Evolutionary conservation across 169 alveolate genomes (phyloP), one percentile per base, ranked within the genome.

Genomic region (Prorocentrum cordatum): DNA sequence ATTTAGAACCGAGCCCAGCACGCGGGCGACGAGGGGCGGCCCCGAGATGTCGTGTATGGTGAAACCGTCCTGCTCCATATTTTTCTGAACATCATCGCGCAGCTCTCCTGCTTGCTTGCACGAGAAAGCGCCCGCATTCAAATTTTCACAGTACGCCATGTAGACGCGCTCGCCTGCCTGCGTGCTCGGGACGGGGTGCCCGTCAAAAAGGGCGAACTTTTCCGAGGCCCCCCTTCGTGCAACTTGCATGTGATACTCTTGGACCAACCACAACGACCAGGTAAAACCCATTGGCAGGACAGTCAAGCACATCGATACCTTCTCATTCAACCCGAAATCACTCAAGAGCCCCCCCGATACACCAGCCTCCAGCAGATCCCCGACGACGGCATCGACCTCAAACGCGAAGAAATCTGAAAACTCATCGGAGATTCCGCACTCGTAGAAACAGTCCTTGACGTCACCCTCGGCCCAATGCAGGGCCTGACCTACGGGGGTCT

Each of bases 391-490:
- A 29, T 71, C 66, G 4, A 4, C 18, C 1, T 27, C 33, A 7
- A 71, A 22, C 7, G 67, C 24, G 67, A 71, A 71, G 16, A 45
- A 71, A 9, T 10, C 22, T 32, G 36, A 5, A n/a, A 71, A 0
- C 1, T n/a, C 67, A 0, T 9, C 26, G 3, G 83, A 67, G 12
- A 71, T 26, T 22, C 33, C 42, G 31, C 29, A 24, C 26, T 42
- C 83, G 27, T 71, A 71, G 45, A 71, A 71, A 45, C 83, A 71
- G 22, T 71, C 66, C 67, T 45, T 27, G 9, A 71, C 45, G 45
- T 71, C 83, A 10, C 47, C 45, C 29, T 47, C 67, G 14, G 36
- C 26, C 26, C 18, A 7, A 47, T 38, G 45, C 12, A 71, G 27
- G 27, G 16, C n/a, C 22, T 27, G 2, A 1, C 61, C 83, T 1